Base-by-base conservation (phyloP, 805 yeast species). In the Henningerozyma blattae region DNA sequence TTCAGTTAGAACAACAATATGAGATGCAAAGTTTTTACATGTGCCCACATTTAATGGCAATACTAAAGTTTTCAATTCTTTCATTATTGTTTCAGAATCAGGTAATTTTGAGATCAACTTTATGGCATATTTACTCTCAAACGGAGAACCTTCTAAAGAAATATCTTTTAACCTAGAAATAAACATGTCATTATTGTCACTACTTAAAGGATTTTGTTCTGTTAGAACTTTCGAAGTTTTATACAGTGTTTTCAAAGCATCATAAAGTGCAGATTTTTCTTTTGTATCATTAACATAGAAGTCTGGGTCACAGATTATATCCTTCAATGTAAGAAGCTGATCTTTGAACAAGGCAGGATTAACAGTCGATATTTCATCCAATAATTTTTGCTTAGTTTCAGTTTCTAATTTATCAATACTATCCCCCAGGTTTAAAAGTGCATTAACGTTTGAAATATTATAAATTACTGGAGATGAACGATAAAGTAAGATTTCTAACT, bases 331-430 rank as follows among this genome's bases (percentile, higher is more conserved):
- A 4, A 63, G 56, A 8, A 77, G 60, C 44, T 82, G 82, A 22
- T 67, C 65, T 43, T 70, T 71, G 50, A 85, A 67, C 1, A 77
- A 73, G 12, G 68, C 66, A 1, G 95, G 95, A 31, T 70, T 59
- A 3, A 68, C 62, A 2, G 52, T 45, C 0, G 93, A 75, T 3
- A 82, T 69, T 28, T 69, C 63, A 37, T 74, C 75, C 18, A 84
- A 54, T 4, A 80, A 42, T 32, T 66, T 72, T 35, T 73, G 70
- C 34, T 46, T 55, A 67, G 18, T 56, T 42, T 5, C 52, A 33
- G 27, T 48, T 42, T 43, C 59, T 47, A 10, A 53, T 43, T 52
- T 32, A 32, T 68, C 58, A 24, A 63, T 46, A 13, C 29, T 32
- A 3, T 38, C 36, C 3, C 45, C 35, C 6, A 36, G 18, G 25